phyloP scores from a whole-genome alignment of 768 basidiomycete genomes.

The Russula abietina region DNA sequence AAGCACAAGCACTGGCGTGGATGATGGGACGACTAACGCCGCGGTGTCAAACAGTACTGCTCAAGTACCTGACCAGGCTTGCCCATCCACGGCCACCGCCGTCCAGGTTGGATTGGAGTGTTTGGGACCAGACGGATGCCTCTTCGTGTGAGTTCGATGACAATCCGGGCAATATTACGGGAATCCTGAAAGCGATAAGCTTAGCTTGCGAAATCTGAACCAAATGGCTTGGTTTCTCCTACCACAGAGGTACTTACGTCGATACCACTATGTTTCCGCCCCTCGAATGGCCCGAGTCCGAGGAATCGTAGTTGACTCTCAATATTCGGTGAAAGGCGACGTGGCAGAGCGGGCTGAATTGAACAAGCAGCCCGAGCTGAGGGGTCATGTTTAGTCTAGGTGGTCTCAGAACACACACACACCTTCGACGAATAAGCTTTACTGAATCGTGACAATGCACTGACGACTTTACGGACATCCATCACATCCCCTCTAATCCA shows the following conservation, averaged over 20 bases:
- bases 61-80: conserved; percentile 62
- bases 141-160: conserved; percentile 68
- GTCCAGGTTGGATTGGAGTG: conserved; percentile 54
- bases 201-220: background rate
- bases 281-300: conserved; percentile 67
- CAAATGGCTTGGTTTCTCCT: background rate
- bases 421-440: conserved; percentile 9
- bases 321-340: conserved; percentile 50
- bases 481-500: conserved; percentile 73
- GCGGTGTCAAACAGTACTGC: conserved; percentile 25
- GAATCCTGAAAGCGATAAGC: conserved; percentile 55
- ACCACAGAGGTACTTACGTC: conserved; percentile 54
- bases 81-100: conserved; percentile 86
- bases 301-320: conserved; percentile 70
- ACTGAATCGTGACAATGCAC: conserved; percentile 34
- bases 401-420: conserved; percentile 2
- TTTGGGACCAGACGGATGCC: conserved; percentile 70
- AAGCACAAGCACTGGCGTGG: background rate
- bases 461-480: conserved; percentile 63
- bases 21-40: background rate
- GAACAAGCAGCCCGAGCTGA: conserved; percentile 7
- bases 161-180: conserved; percentile 79
- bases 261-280: conserved; percentile 82
- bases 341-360: conserved; percentile 25
- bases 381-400: background rate